Conservation (phyloP, 1,139 yeast species). For the Pichiaceae sp. region DNA sequence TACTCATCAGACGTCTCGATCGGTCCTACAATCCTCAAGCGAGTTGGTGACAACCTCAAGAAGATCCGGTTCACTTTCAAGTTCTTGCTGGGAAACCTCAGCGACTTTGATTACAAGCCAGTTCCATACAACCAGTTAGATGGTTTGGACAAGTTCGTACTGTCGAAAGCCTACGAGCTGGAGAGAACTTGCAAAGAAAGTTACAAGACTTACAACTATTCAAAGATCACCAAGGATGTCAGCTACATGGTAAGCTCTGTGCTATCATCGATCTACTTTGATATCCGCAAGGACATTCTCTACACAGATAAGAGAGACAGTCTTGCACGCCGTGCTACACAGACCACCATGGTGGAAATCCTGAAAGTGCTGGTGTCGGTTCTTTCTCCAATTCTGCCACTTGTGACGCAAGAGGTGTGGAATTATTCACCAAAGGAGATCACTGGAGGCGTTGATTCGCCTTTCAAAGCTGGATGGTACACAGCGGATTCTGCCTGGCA, state of each 20-base stretch:
- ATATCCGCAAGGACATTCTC: slow-evolving; percentile 74
- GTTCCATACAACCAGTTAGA: slow-evolving; percentile 33
- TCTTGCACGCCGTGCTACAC: slow-evolving; percentile 53
- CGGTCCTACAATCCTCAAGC: slow-evolving; percentile 62
- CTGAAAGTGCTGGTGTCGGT: slow-evolving; percentile 55
- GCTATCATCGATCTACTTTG: slow-evolving; percentile 80
- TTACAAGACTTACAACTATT: slow-evolving; percentile 56
- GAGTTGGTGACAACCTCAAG: slow-evolving; percentile 74
- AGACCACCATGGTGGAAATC: slow-evolving; percentile 60
- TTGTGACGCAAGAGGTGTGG: slow-evolving; percentile 87
- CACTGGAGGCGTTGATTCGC: slow-evolving; percentile 33
- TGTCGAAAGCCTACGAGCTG: slow-evolving; percentile 47
- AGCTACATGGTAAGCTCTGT: slow-evolving; percentile 69
- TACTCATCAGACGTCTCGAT: slow-evolving; percentile 74
- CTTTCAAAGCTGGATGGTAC: slow-evolving; percentile 34
- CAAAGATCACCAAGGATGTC: slow-evolving; percentile 47
- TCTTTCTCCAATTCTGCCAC: slow-evolving; percentile 75
- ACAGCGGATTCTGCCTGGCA: slow-evolving; percentile 22
- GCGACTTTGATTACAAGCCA: slow-evolving; percentile 23
- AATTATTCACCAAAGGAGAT: slow-evolving; percentile 35
- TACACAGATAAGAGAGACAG: slow-evolving; percentile 57
- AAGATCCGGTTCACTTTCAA: slow-evolving; percentile 78
- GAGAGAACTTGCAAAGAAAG: slow-evolving; percentile 33
- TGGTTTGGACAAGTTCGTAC: slow-evolving; percentile 56
- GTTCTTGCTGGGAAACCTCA: slow-evolving; percentile 71